A percentile compares a stretch with the other conserved stretches of the same genome.
phyloP scores from a whole-genome alignment of 163 green algal species.

The Scenedesmus sp. region DNA sequence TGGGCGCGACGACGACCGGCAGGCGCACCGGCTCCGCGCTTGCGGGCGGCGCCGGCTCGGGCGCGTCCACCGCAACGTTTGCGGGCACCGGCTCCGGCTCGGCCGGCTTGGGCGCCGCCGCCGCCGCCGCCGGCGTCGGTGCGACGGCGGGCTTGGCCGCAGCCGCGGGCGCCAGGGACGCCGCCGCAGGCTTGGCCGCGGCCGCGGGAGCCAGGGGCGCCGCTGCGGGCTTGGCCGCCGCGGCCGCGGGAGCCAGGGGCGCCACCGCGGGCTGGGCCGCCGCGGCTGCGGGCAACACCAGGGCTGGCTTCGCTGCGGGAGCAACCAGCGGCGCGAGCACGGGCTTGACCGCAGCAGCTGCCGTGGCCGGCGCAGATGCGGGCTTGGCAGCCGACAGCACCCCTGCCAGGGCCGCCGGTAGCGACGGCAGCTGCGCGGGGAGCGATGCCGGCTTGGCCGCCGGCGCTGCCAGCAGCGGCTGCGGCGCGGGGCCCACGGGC shows the following conservation, averaged over 20 bases:
- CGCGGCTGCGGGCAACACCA: background rate
- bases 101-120: background rate
- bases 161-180: background rate
- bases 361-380: background rate
- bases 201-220: background rate
- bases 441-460: too few species aligned
- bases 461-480: too few species aligned
- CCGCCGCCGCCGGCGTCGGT: background rate
- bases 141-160: background rate
- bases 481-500: too few species aligned
- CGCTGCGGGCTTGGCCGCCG: background rate
- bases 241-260: background rate
- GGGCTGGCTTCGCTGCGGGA: background rate
- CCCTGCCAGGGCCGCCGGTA: too few species aligned
- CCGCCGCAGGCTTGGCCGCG: too few species aligned
- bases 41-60: background rate
- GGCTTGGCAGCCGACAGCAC: too few species aligned
- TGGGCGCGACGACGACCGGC: background rate
- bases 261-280: background rate
- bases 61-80: background rate
- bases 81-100: background rate
- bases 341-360: background rate
- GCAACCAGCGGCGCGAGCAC: background rate
- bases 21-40: background rate
- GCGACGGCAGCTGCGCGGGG: too few species aligned